Conservation (phyloP, 768 basidiomycete species). For the Peribolospora baueri region DNA sequence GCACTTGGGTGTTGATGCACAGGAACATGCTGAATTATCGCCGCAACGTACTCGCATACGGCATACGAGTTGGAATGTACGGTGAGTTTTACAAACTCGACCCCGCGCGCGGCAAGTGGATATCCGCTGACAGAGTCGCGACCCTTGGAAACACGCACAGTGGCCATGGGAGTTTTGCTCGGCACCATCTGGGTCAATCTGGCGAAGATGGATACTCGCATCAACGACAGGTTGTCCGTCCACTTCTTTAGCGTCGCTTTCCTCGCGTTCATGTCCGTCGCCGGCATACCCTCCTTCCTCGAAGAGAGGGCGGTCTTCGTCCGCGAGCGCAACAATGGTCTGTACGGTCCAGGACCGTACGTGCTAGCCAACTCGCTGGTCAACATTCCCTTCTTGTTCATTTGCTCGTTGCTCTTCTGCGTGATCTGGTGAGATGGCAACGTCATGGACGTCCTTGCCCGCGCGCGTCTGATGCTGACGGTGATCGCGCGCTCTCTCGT, state of each 20-base stretch:
- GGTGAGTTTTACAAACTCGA: conserved; percentile 15
- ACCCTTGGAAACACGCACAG: conserved; percentile 2
- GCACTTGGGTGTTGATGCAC: conserved; percentile 22
- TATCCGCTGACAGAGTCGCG: too few species aligned
- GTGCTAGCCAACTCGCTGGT: conserved; percentile 32
- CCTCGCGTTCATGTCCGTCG: conserved; percentile 28
- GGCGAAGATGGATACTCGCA: conserved; percentile 13
- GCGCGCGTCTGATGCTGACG: too few species aligned
- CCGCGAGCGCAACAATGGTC: conserved; percentile 34
- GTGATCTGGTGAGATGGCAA: conserved; percentile 5
- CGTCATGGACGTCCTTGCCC: neutral
- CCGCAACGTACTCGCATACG: conserved; percentile 35
- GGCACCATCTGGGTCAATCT: conserved; percentile 30
- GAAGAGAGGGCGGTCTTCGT: conserved; percentile 36
- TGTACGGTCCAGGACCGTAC: conserved; percentile 33
- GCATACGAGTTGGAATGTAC: conserved; percentile 35
- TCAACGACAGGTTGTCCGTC: conserved; percentile 15
- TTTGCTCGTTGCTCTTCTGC: conserved; percentile 21
- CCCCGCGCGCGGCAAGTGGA: neutral
- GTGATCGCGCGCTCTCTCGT: neutral
- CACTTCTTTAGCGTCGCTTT: conserved; percentile 34
- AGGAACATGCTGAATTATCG: conserved; percentile 29
- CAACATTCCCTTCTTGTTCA: conserved; percentile 30
- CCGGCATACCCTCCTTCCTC: conserved; percentile 35
- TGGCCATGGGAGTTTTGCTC: conserved; percentile 17